These are phyloP conservation scores for Penicillium sp. DNA, from an alignment of 2,329 filamentous ascomycete species.

Conservation along the genomic window DNA sequence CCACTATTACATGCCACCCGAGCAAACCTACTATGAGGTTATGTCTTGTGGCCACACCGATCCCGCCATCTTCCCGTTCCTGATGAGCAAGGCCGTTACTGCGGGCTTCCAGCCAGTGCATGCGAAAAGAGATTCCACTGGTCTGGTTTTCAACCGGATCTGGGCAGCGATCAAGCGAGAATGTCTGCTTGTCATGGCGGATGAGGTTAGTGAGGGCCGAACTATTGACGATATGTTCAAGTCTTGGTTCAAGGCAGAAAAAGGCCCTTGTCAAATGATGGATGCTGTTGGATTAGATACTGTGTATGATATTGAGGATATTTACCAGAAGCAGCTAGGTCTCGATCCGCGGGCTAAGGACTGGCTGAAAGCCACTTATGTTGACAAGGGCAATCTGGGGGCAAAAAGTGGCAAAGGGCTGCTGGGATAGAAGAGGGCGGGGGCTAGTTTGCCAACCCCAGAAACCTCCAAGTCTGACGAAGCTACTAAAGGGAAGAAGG, in stretches of 20 bases:
- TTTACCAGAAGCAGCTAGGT: conserved; percentile 17
- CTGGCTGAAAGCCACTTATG: conserved; percentile 24
- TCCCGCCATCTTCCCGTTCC: conserved; percentile 21
- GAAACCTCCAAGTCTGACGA: background rate
- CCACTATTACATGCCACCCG: conserved; percentile 28
- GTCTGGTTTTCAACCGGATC: conserved; percentile 25
- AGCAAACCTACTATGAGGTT: conserved; percentile 22
- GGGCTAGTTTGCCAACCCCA: background rate
- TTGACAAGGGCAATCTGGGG: conserved; percentile 26
- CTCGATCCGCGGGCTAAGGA: conserved; percentile 13
- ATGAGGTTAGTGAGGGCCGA: conserved; percentile 21
- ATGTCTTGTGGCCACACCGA: conserved; percentile 26
- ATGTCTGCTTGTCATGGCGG: conserved; percentile 21
- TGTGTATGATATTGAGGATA: conserved; percentile 25
- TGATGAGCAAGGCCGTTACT: conserved; percentile 19
- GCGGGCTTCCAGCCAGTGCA: conserved; percentile 24
- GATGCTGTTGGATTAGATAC: conserved; percentile 29
- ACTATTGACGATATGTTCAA: conserved; percentile 27
- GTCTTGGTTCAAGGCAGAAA: conserved; percentile 23
- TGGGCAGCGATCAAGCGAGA: conserved; percentile 25
- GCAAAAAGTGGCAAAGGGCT: conserved; percentile 20
- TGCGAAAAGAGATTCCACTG: conserved; percentile 21
- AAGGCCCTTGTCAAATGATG: conserved; percentile 28
- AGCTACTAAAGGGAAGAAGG: background rate
- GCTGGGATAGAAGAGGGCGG: conserved; percentile 8